Conservation (phyloP, 192 early-diverging fungal genomes). For the Backusella macrospora region DNA sequence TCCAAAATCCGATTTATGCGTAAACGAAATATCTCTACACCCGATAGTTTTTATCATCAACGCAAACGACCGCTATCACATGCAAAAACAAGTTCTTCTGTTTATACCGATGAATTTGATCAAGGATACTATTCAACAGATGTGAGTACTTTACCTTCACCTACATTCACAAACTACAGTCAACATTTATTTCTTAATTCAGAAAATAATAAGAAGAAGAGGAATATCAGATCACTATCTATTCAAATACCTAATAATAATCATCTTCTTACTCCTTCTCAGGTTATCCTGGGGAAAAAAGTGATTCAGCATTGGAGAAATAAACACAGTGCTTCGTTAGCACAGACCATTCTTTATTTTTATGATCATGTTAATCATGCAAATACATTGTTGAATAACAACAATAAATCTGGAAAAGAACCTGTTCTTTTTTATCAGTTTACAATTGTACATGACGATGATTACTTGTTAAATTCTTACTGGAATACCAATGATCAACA, state of each 20-base stretch:
- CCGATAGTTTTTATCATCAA: slow-evolving; percentile 5
- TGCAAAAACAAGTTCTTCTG: slow-evolving; percentile 2
- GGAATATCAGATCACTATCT: neutral
- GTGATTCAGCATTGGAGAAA: slow-evolving; percentile 51
- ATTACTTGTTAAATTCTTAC: slow-evolving; percentile 43
- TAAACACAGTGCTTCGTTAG: slow-evolving; percentile 58
- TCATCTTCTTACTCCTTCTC: slow-evolving; percentile 42
- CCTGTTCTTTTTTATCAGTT: slow-evolving; percentile 81
- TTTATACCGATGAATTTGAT: slow-evolving; percentile 11
- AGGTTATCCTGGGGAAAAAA: slow-evolving; percentile 45
- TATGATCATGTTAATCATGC: slow-evolving; percentile 81
- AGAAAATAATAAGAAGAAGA: neutral
- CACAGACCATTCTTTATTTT: slow-evolving; percentile 66
- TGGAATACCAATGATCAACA: slow-evolving; percentile 49
- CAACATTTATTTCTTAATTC: slow-evolving; percentile 14
- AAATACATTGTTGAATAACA: slow-evolving; percentile 75
- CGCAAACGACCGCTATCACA: neutral
- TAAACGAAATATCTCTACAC: slow-evolving; percentile 21
- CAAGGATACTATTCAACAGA: slow-evolving; percentile 20
- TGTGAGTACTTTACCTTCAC: slow-evolving; percentile 16
- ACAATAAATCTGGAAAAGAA: slow-evolving; percentile 44
- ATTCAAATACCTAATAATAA: slow-evolving; percentile 37
- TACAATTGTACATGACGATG: slow-evolving; percentile 64
- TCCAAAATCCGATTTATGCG: slow-evolving; percentile 48
- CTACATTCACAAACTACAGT: slow-evolving; percentile 11